Base-by-base conservation (phyloP, 257 asterid species). In the Solanum sitiens region DNA sequence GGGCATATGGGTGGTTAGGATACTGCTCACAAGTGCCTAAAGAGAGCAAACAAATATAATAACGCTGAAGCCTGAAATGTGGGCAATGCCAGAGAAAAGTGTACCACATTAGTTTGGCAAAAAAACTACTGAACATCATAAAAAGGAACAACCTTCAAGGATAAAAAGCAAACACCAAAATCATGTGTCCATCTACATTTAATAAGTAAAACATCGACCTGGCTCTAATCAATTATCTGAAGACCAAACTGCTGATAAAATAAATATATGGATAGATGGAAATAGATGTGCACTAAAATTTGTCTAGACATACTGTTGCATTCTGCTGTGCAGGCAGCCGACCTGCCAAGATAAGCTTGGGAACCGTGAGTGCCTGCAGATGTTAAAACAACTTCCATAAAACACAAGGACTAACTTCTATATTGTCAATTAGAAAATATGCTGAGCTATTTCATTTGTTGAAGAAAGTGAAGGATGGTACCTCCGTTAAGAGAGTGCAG, bases 341-440 rank as follows among this genome's bases (percentile, higher is more conserved):
- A 89, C 99, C 99, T 53, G 99, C 99, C 92, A 97, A 93, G 89
- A 95, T 97, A 92, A 97, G 99, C 92, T 97, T 97, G 74, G 99
- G 99, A 67, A 95, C 99, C 68, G 94, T 89, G 87, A 97, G 98
- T 89, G 99, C 98, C 99, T 95, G 95, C 92, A 37, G 75, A 86
- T n/a, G 73, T 87, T 32, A 44, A 86, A 86, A 73, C 35, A 18
- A 68, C 35, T 18, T 80, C 68, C 42, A 47, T 80, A 80, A 45
- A 47, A 80, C 85, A 80, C 42, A 80, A 30, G 85, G 70, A 47
- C 70, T 32, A 80, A 50, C 85, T 50, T 63, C 11, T 30, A 80
- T 47, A 80, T 80, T 80, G 68, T 18, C 30, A 50, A 80, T 47
- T 23, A 47, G 20, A 80, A 63, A 27, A 61, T 45, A 80, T 7